Evolutionary conservation across 768 basidiomycete genomes (phyloP).

Genomic region (Termitomyces sp.): DNA sequence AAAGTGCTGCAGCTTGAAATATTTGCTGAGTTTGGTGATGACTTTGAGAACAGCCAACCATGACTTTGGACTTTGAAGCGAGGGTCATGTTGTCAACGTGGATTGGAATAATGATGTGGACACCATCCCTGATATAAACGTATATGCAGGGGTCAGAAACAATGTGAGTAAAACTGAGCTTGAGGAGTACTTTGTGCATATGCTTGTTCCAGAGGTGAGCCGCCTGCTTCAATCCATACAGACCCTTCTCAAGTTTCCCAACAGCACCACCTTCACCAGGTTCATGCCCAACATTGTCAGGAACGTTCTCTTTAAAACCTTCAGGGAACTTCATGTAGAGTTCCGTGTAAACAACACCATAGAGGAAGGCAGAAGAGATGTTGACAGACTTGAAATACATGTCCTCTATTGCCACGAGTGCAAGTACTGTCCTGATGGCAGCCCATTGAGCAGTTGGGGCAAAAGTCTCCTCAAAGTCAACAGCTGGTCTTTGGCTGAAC

Average conservation of each 20-base stretch:
- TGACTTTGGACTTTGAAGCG: neutral
- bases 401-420: too few relatives aligned
- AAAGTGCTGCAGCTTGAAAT: neutral
- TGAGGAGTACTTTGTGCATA: neutral
- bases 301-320: neutral
- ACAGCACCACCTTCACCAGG: too few relatives aligned
- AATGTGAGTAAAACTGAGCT: neutral
- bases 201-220: neutral
- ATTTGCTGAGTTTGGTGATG: neutral
- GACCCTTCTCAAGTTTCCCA: neutral
- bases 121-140: neutral
- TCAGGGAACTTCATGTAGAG: neutral
- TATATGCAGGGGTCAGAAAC: neutral
- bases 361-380: too few relatives aligned
- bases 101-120: neutral
- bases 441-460: too few relatives aligned
- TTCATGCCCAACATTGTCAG: neutral
- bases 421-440: too few relatives aligned
- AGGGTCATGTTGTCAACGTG: neutral
- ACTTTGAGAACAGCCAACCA: neutral
- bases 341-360: neutral
- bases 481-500: too few relatives aligned
- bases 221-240: neutral
- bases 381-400: too few relatives aligned
- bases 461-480: too few relatives aligned